phyloP scores from a whole-genome alignment of 768 basidiomycete species.

The Lactarius vividus region DNA sequence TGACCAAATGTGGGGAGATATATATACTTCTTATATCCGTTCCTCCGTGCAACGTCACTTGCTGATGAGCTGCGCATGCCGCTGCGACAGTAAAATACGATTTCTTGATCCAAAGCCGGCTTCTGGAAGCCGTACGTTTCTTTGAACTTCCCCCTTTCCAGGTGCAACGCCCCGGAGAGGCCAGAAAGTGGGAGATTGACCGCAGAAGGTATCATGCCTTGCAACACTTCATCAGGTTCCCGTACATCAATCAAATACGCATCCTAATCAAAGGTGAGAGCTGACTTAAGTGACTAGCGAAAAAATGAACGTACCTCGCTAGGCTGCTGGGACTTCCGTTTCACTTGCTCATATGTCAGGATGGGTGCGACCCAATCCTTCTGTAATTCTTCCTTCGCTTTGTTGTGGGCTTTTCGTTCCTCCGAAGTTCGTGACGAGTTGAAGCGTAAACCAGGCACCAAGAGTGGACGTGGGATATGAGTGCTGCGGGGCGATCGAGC shows the following conservation, averaged over 20 bases:
- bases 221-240: slow-evolving; percentile 48
- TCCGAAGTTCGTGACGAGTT: slow-evolving; percentile 29
- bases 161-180: slow-evolving; percentile 39
- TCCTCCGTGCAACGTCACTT: slow-evolving; percentile 39
- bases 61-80: slow-evolving; percentile 49
- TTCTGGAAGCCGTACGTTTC: slow-evolving; percentile 37
- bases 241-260: slow-evolving; percentile 86
- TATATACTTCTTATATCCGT: slow-evolving; percentile 43
- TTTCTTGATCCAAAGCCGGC: slow-evolving; percentile 40
- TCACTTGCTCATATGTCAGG: slow-evolving; percentile 76
- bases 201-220: slow-evolving; percentile 49
- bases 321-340: slow-evolving; percentile 76
- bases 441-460: slow-evolving; percentile 13
- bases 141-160: slow-evolving; percentile 35
- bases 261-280: slow-evolving; percentile 43
- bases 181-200: slow-evolving; percentile 49
- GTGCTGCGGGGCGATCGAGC: not conserved
- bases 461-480: not conserved
- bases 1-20: not conserved
- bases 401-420: slow-evolving; percentile 38
- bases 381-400: slow-evolving; percentile 43
- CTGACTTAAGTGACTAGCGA: slow-evolving; percentile 22
- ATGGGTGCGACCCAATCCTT: slow-evolving; percentile 76
- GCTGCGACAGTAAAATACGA: slow-evolving; percentile 52
- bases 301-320: slow-evolving; percentile 45